Percentiles rank a stretch among this genome's conserved stretches.
phyloP scores from a whole-genome alignment of 305 asterid species.

The Vinca major region DNA sequence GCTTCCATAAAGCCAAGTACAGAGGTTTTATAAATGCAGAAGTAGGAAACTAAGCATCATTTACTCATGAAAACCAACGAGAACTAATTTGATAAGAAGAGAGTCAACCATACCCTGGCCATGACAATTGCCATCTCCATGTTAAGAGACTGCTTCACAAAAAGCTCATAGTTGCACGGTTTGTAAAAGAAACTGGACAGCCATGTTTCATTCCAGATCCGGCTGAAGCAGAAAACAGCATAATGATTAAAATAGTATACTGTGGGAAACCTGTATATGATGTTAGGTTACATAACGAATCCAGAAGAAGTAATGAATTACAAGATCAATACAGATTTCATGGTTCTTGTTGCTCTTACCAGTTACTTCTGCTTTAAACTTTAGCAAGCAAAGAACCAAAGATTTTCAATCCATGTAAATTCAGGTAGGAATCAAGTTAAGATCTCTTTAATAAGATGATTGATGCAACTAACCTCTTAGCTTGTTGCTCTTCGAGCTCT shows the following conservation, averaged over 20 bases:
- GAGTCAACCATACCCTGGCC: slow-evolving; percentile 42
- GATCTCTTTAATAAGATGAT: background rate
- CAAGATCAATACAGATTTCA: background rate
- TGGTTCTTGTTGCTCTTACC: background rate
- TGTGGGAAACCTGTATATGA: background rate
- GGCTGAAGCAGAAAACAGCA: slow-evolving; percentile 22
- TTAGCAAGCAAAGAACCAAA: background rate
- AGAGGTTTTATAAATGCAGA: background rate
- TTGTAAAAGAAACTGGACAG: slow-evolving; percentile 44
- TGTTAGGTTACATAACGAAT: background rate
- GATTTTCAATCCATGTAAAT: background rate
- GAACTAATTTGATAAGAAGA: background rate
- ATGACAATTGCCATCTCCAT: slow-evolving; percentile 50
- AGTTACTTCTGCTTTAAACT: background rate
- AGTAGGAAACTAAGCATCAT: background rate
- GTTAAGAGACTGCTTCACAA: slow-evolving; percentile 48
- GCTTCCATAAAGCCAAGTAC: background rate
- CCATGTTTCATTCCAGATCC: slow-evolving; percentile 61
- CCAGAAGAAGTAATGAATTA: background rate
- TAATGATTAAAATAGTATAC: background rate
- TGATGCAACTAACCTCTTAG: slow-evolving; percentile 46
- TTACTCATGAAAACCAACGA: slow-evolving; percentile 2
- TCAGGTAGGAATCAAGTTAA: background rate
- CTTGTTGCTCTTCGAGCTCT: slow-evolving; percentile 84
- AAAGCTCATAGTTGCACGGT: slow-evolving; percentile 54